Evolutionary conservation across 2,329 filamentous ascomycete genomes (phyloP).

Genomic region (Pseudogymnoascus sp.): DNA sequence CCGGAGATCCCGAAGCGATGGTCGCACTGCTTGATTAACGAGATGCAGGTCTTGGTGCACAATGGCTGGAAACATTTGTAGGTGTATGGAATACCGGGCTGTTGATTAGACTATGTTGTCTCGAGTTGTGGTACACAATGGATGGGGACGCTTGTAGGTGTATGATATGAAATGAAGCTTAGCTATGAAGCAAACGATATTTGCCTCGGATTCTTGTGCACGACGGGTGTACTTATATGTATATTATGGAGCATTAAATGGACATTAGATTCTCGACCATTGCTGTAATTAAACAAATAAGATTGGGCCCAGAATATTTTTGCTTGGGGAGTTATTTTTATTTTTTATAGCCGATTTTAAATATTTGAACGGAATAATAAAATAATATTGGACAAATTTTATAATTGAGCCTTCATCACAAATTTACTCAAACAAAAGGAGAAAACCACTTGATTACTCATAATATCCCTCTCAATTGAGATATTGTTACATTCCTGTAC

Average conservation of each 20-base stretch:
- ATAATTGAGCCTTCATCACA: background rate
- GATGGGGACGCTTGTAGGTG: constrained; percentile 30
- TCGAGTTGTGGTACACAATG: background rate
- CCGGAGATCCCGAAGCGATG: constrained; percentile 37
- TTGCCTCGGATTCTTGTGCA: constrained; percentile 4
- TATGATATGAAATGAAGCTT: background rate
- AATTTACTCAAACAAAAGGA: background rate
- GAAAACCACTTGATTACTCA: background rate
- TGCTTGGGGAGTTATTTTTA: background rate
- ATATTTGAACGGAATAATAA: background rate
- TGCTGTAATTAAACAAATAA: background rate
- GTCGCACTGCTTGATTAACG: constrained; percentile 48
- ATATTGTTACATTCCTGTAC: background rate
- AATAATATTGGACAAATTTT: background rate
- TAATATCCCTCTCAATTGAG: background rate
- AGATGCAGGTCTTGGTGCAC: constrained; percentile 51
- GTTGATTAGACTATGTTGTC: background rate
- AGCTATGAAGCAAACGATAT: background rate
- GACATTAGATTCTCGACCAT: background rate
- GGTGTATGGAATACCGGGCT: background rate
- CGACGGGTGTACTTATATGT: constrained; percentile 28
- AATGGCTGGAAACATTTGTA: constrained; percentile 49
- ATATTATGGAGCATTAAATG: background rate
- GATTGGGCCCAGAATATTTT: background rate
- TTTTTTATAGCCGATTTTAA: background rate